Conservation (phyloP, 805 yeast species). For the Debaryomyces hansenii region DNA sequence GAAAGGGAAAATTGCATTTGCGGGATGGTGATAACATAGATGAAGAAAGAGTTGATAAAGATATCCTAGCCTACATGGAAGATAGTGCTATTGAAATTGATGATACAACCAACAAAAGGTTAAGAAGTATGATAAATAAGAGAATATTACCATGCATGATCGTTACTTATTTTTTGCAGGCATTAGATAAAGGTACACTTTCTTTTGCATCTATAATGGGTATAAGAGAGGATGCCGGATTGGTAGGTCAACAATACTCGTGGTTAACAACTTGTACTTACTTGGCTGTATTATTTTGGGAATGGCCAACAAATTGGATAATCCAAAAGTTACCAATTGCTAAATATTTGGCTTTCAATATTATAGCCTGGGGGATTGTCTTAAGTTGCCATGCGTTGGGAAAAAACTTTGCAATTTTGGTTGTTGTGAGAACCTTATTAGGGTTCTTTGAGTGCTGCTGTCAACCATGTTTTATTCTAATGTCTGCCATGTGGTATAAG, state of each 20-base stretch:
- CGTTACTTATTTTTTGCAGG: slow-evolving; percentile 24
- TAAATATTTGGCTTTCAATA: slow-evolving; percentile 46
- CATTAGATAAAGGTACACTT: slow-evolving; percentile 39
- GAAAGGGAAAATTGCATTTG: not conserved
- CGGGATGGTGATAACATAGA: not conserved
- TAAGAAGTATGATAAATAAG: slow-evolving; percentile 15
- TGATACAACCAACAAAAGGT: slow-evolving; percentile 20
- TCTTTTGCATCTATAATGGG: slow-evolving; percentile 42
- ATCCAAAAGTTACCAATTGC: slow-evolving; percentile 60
- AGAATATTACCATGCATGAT: slow-evolving; percentile 20
- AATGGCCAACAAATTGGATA: slow-evolving; percentile 44
- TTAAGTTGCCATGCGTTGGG: slow-evolving; percentile 48
- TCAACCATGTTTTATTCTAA: slow-evolving; percentile 40
- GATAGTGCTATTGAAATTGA: slow-evolving; percentile 21
- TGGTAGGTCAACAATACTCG: slow-evolving; percentile 34
- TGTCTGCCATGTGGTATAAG: slow-evolving; percentile 35
- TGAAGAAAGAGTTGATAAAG: slow-evolving; percentile 10
- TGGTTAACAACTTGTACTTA: slow-evolving; percentile 43
- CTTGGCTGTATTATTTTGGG: slow-evolving; percentile 62
- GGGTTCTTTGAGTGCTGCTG: slow-evolving; percentile 40
- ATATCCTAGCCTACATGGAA: slow-evolving; percentile 13
- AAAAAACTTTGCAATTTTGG: slow-evolving; percentile 34
- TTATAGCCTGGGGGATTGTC: slow-evolving; percentile 61
- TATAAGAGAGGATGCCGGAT: slow-evolving; percentile 33
- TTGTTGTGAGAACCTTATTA: slow-evolving; percentile 37